Evolutionary conservation across 495 filamentous ascomycete genomes (phyloP), one percentile per base, ranked within the genome.

Genomic region (Xylaria palmicola): DNA sequence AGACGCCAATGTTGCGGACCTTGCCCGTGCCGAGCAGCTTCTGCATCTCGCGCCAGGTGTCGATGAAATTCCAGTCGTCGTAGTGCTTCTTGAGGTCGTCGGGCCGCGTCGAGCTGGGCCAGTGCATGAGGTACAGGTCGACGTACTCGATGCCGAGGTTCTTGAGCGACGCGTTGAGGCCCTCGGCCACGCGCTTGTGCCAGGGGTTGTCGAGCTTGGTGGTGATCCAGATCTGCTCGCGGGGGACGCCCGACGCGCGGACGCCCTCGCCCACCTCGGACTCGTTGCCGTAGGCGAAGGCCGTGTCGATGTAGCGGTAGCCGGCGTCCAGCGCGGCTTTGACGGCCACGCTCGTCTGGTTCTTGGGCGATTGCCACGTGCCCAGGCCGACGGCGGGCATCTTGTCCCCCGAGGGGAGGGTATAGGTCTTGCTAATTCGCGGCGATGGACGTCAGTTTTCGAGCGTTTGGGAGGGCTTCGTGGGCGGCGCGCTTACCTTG

Each of bases 171-270:
- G 74, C 78, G 32, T 85, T 80, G 63, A 95, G 84, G 40, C 86
- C 90, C 71, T 90, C 85, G 41, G 86, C 72, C 7, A 76, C 77
- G 8, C 75, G 76, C 69, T 88, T 82, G 78, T 96, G 91, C 83
- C 85, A 90, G 51, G 86, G 76, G 80, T 93, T 93, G 77, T 91
- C 85, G 52, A 94, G 83, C 82, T 95, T 96, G 63, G 91, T 94
- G 43, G 91, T 93, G 72, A 95, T 77, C 84, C 87, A 96, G 73
- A 96, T 88, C 72, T 95, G 79, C 32, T 86, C 81, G 39, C 91
- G 87, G 29, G 90, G 88, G 1, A 96, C 86, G 43, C 90, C 90
- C 9, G 88, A 90, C 63, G 90, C 88, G 60, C 79, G 80, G 69
- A 95, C 91, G 44, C 89, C 92, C 63, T 88, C 77, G 60, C 90